These are phyloP conservation scores for bread wheat (Triticum aestivum) DNA, from an alignment of 176 grass and related monocot species.

Conservation along the genomic window DNA sequence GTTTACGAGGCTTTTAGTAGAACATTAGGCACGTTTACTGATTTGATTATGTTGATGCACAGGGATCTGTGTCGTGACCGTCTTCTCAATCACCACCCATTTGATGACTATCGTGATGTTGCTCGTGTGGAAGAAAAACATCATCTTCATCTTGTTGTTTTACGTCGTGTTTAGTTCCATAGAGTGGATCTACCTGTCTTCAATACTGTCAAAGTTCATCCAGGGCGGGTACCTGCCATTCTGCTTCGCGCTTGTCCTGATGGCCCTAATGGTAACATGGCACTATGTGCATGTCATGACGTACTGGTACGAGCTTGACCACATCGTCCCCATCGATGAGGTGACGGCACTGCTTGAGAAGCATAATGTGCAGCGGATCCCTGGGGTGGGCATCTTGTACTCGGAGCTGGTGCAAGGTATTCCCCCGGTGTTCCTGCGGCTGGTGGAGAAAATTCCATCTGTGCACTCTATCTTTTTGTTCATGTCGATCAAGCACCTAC, in stretches of 20 bases:
- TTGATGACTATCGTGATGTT: conserved; percentile 73
- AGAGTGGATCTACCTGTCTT: conserved; percentile 64
- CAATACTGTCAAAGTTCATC: conserved; percentile 61
- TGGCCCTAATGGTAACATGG: conserved; percentile 60
- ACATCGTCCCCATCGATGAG: conserved; percentile 17
- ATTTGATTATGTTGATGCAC: not conserved
- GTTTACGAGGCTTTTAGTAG: not conserved
- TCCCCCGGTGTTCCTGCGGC: conserved; percentile 55
- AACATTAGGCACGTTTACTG: not conserved
- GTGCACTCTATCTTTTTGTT: conserved; percentile 65
- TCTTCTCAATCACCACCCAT: conserved; percentile 70
- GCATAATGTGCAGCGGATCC: conserved; percentile 36
- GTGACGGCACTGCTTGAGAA: conserved; percentile 29
- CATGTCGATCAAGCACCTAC: conserved; percentile 79
- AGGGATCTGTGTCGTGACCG: conserved; percentile 67
- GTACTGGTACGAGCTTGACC: conserved; percentile 50
- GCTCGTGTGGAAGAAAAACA: conserved; percentile 65
- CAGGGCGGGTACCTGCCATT: conserved; percentile 67
- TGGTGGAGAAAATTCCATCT: conserved; percentile 61
- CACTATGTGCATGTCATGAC: conserved; percentile 54
- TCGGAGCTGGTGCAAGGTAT: conserved; percentile 76
- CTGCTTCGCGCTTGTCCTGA: conserved; percentile 46
- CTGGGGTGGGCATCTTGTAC: conserved; percentile 67
- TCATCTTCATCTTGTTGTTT: conserved; percentile 46
- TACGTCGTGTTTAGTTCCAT: conserved; percentile 41